Base-by-base conservation (phyloP, 2,329 filamentous ascomycete species). In the Seiridium unicorne region DNA sequence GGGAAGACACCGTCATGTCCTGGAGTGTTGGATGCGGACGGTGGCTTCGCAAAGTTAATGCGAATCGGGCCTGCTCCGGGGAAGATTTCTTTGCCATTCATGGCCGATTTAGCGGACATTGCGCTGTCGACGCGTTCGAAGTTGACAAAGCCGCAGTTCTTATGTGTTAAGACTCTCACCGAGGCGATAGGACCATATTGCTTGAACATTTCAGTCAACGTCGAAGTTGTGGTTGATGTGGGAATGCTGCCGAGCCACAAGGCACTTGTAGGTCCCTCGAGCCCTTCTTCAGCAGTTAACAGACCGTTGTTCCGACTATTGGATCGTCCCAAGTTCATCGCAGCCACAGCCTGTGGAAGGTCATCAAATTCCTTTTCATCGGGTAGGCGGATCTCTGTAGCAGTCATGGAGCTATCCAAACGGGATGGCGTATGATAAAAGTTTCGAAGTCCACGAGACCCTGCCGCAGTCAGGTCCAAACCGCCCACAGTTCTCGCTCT, bases 141-240 rank as follows among this genome's bases (percentile, higher is more conserved):
- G 76, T 99, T 99, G 72, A 99, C 94, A 68, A 99, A 99, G 3
- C 94, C 95, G 73, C 95, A 99, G 76, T 97, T 98, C 83, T 99
- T 99, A 81, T 99, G 93, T 0, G 95, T 98, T 63, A 99, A 82
- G 4, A 99, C 95, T 64, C 95, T 86, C 35, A 92, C 94, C 3
- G 94, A 97, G 65, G 95, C 84, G 64, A 99, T 97, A 3, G 90
- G 85, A 8, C 95, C 95, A 66, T 95, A 96, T n/a, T 89, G 85
- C 74, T 92, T 91, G 79, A 99, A 99, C 78, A 98, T 97, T 65
- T 96, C 93, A 60, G 92, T 92, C 62, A 99, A 79, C 0, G 95
- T 98, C 1, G 94, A 96, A 9, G 95, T 93, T 0, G 95, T 99
- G 2, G 95, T 99, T 2, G 95, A 98, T 4, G 94, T 93, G 10